Evolutionary conservation across 2,329 filamentous ascomycete species (phyloP), one percentile per base, ranked within the genome.

Genomic region (Chaetomiaceae sp.): DNA sequence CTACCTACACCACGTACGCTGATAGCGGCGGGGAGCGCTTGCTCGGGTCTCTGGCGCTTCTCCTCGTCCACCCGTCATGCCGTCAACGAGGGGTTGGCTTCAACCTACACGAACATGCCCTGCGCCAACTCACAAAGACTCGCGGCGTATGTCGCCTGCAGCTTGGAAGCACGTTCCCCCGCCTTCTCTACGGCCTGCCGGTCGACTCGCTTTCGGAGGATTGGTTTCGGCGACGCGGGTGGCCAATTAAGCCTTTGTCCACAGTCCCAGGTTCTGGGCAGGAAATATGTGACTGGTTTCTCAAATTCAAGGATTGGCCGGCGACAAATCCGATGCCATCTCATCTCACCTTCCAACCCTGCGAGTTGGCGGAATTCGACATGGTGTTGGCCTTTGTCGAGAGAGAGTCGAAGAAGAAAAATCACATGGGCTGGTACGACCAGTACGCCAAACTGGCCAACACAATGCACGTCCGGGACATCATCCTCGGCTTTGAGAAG

Each of bases 1-100:
- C 79, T 9, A 82, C 79, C 8, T 83, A 78, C 60, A 76, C 78
- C 25, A 79, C 76, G 4, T 82, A 78, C 62, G 72, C 75, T 40
- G 75, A 80, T 55, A 73, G 73, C 55, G 73, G 70, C 34, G 73
- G 70, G 17, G 74, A 79, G 55, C 70, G 70, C 30, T 66, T 81
- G 35, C 70, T 82, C 41, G 80, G 78, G 8, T 82, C 77, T 3
- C 61, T 83, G 27, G 78, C 78, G 10, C 65, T 73, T 10, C 63
- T 83, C 23, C 63, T 83, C 30, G 79, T 83, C 17, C 72, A 70
- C 27, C 67, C 73, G 30, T 65, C 70, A 1, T 73, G 72, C 60
- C 70, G 73, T 21, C 63, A 69, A 45, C 70, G 69, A 44, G 80
- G 80, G 0, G 71, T 83, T 42, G 80, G 80, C 13, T 62, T 69